phyloP scores from a whole-genome alignment of 2,329 filamentous ascomycete species.

The Podosphaera fusca region DNA sequence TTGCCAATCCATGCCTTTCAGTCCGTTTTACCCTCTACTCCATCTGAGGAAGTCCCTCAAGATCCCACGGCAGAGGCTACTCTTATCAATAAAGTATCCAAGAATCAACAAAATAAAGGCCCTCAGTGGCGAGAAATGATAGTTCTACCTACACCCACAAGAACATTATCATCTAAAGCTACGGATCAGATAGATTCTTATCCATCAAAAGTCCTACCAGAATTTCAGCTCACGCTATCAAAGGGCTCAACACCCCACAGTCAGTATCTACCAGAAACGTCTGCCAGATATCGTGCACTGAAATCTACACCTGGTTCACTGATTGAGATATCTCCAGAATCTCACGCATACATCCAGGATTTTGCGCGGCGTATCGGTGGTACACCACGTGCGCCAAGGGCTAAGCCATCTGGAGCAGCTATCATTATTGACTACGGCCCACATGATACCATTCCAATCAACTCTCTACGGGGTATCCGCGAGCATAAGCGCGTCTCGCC shows the following conservation, averaged over 20 bases:
- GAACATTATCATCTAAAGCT: slow-evolving; percentile 24
- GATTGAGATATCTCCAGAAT: slow-evolving; percentile 80
- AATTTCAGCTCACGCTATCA: slow-evolving; percentile 72
- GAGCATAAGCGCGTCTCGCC: slow-evolving; percentile 56
- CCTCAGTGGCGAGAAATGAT: slow-evolving; percentile 67
- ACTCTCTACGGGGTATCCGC: slow-evolving; percentile 76
- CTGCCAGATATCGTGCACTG: slow-evolving; percentile 54
- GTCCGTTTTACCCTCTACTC: slow-evolving; percentile 31
- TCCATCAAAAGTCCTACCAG: slow-evolving; percentile 31
- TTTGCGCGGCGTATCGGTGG: slow-evolving; percentile 74
- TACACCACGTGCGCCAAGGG: slow-evolving; percentile 28
- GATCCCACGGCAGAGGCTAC: slow-evolving; percentile 20
- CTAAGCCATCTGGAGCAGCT: slow-evolving; percentile 53
- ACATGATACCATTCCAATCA: slow-evolving; percentile 52
- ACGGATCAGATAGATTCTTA: slow-evolving; percentile 30
- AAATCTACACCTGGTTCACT: slow-evolving; percentile 43
- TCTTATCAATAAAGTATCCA: slow-evolving; percentile 14
- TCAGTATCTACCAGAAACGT: slow-evolving; percentile 63
- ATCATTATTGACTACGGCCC: slow-evolving; percentile 94
- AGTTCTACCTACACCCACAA: slow-evolving; percentile 40
- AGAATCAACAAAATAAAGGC: slow-evolving; percentile 14
- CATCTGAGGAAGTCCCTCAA: slow-evolving; percentile 16
- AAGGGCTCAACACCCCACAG: slow-evolving; percentile 58
- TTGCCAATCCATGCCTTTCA: slow-evolving; percentile 92
- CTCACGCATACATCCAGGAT: slow-evolving; percentile 53